Conservation (phyloP, 352 stramenopile genomes). For the Plasmopara viticola region DNA sequence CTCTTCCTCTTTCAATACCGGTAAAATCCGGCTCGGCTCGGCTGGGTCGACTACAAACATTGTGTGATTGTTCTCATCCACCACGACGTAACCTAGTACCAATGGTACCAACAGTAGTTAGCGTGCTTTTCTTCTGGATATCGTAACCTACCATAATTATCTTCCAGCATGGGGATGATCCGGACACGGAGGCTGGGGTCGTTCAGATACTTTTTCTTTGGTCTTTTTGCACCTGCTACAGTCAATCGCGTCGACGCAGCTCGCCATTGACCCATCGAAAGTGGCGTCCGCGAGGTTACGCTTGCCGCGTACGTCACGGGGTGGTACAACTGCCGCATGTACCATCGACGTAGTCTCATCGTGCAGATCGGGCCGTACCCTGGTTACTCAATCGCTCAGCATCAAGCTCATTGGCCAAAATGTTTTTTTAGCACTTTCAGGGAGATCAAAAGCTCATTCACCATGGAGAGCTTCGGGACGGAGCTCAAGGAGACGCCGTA, state of each 20-base stretch:
- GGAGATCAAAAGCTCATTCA: slow-evolving; percentile 5
- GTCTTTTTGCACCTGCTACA: slow-evolving; percentile 2
- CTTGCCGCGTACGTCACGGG: background rate
- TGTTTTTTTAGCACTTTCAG: slow-evolving; percentile 1
- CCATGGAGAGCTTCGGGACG: slow-evolving; percentile 78
- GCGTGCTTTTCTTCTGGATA: no score
- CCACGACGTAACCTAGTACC: slow-evolving; percentile 58
- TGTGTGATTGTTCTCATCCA: slow-evolving; percentile 77
- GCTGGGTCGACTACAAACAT: slow-evolving; percentile 78
- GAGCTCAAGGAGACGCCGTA: slow-evolving; percentile 86
- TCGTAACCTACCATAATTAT: slow-evolving; percentile 64
- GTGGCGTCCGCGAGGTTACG: background rate
- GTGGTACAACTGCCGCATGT: slow-evolving; percentile 4
- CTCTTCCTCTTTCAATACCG: slow-evolving; percentile 68
- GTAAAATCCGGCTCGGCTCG: slow-evolving; percentile 53
- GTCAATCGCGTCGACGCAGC: slow-evolving; percentile 1
- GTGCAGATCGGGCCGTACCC: background rate
- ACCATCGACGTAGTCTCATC: slow-evolving; percentile 7
- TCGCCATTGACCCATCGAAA: slow-evolving; percentile 1
- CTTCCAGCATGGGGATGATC: slow-evolving; percentile 75
- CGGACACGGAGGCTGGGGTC: slow-evolving; percentile 78
- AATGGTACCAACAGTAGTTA: background rate
- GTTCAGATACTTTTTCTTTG: slow-evolving; percentile 53
- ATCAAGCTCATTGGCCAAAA: no score
- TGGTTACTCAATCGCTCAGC: background rate